These are phyloP conservation scores for Phytophthora brassicae DNA, from an alignment of 352 stramenopile species.

Conservation along the genomic window DNA sequence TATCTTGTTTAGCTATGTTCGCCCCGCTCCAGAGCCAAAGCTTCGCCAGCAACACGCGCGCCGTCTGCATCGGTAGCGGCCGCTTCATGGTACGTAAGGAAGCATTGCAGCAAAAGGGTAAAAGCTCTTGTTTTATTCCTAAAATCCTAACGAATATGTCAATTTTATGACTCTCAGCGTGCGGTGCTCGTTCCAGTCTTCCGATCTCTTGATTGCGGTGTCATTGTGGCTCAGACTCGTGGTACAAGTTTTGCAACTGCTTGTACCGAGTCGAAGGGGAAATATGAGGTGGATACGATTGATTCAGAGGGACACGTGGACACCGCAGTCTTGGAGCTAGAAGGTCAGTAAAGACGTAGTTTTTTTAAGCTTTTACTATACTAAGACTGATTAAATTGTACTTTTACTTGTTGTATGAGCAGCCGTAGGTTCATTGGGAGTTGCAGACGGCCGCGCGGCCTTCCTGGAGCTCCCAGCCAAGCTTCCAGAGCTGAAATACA, in stretches of 20 bases:
- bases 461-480: constrained; percentile 46
- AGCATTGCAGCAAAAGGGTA: not conserved
- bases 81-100: constrained; percentile 59
- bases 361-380: not conserved
- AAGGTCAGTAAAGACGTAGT: not conserved
- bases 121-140: not conserved
- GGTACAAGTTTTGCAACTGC: constrained; percentile 54
- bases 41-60: constrained; percentile 26
- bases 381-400: not conserved
- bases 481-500: constrained; percentile 42
- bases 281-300: constrained; percentile 74
- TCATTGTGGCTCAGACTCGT: constrained; percentile 67
- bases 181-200: constrained; percentile 64
- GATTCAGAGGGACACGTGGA: constrained; percentile 36
- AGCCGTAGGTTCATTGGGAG: constrained; percentile 41
- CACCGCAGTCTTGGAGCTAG: constrained; percentile 39
- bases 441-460: constrained; percentile 26
- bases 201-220: constrained; percentile 33
- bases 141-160: not conserved
- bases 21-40: constrained; percentile 25
- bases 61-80: constrained; percentile 69
- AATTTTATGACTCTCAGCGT: constrained; percentile 29
- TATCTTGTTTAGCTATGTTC: constrained; percentile 25
- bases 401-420: not conserved
- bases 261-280: constrained; percentile 30